A percentile compares a stretch with the other conserved stretches of the same genome.
Evolutionary conservation across 2,329 filamentous ascomycete genomes (phyloP).

Genomic region (Penicillium sp.): DNA sequence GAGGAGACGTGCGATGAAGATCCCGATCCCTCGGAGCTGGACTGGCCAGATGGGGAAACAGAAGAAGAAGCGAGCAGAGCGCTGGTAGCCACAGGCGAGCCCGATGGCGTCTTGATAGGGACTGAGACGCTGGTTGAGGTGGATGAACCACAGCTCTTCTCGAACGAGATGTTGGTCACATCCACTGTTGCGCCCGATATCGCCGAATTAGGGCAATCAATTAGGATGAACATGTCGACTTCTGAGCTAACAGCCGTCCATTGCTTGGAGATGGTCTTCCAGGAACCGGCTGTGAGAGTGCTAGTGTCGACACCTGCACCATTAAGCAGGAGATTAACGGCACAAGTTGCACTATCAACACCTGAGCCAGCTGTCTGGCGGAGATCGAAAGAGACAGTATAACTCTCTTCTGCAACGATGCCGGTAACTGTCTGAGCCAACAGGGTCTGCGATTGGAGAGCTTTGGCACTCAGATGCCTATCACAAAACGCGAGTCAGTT

Average conservation of each 20-base stretch:
- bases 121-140: not conserved
- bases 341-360: not conserved
- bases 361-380: not conserved
- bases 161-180: not conserved
- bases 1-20: not conserved
- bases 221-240: not conserved
- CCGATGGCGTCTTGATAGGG: not conserved
- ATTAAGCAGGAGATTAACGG: not conserved
- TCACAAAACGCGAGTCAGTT: not conserved
- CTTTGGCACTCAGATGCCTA: not conserved
- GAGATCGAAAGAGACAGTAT: constrained; percentile 2
- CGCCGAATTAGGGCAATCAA: not conserved
- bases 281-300: not conserved
- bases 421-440: not conserved
- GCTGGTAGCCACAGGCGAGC: not conserved
- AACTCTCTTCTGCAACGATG: not conserved
- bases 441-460: not conserved
- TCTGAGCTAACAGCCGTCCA: not conserved
- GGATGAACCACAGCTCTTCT: constrained; percentile 1
- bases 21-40: not conserved
- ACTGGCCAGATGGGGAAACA: not conserved
- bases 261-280: not conserved
- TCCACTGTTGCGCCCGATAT: not conserved
- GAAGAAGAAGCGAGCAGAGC: not conserved
- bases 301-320: not conserved